Percentiles rank a stretch among this genome's conserved stretches.
Conservation (phyloP, 805 yeast species). For the Ascoidea asiatica region DNA sequence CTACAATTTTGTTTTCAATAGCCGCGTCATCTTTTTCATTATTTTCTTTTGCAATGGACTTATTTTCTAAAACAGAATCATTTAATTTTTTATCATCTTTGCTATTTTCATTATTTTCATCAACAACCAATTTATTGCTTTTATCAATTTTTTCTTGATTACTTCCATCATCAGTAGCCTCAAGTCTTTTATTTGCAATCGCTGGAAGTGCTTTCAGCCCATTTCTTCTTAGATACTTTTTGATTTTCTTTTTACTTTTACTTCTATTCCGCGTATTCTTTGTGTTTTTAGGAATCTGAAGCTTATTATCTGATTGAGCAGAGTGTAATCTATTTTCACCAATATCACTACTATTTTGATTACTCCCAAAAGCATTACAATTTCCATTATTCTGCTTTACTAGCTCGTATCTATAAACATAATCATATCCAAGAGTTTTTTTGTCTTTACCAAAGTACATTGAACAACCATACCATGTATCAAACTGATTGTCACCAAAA, state of each 20-base stretch:
- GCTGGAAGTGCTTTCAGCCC: too few relatives aligned
- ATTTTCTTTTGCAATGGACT: neutral
- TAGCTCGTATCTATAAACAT: constrained; percentile 13
- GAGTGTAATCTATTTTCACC: too few relatives aligned
- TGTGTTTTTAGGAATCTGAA: too few relatives aligned
- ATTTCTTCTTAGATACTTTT: too few relatives aligned
- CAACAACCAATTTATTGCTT: too few relatives aligned
- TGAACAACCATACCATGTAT: constrained; percentile 82
- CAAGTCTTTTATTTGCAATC: too few relatives aligned
- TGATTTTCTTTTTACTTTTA: too few relatives aligned
- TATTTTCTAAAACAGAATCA: neutral
- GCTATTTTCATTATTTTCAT: constrained; percentile 8
- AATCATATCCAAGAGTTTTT: constrained; percentile 30
- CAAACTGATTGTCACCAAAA: constrained; percentile 54
- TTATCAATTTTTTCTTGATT: too few relatives aligned
- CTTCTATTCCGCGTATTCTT: too few relatives aligned
- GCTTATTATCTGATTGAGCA: too few relatives aligned
- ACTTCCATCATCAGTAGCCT: too few relatives aligned
- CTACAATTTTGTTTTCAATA: constrained; percentile 1
- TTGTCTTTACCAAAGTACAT: constrained; percentile 52
- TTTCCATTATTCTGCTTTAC: neutral
- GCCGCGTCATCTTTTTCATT: constrained; percentile 1
- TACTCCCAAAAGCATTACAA: neutral
- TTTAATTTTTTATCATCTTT: constrained; percentile 2
- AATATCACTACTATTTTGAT: neutral